Base-by-base conservation (phyloP, 1,284 basidiomycete species). In the Malassezia arunalokei region DNA sequence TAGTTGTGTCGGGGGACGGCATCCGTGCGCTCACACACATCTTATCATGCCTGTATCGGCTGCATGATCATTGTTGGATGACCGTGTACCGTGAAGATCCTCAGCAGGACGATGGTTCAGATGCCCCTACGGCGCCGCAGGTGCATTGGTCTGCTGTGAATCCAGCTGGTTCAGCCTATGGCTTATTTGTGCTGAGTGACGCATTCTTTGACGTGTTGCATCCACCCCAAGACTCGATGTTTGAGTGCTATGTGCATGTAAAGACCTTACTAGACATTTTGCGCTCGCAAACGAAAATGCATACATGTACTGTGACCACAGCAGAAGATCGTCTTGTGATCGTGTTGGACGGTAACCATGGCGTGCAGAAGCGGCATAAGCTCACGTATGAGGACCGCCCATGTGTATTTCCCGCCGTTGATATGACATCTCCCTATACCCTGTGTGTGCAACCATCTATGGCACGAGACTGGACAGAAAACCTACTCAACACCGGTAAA, bases 121-220 rank as follows among this genome's bases (percentile, higher is more conserved):
- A 40, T 15, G 35, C 44, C 24, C 8, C 44, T 14, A 5, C 11
- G 4, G 14, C 44, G 20, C 40, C 33, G 14, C 52, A 65, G 51
- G 54, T 69, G 3, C 60, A 65, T 8, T 52, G 68, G 5, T 60
- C 60, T 4, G 58, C 64, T 2, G 66, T 69, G 52, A 69, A 69
- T 32, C 40, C 62, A 2, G 56, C 65, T 40, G 58, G 62, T 28
- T 69, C 67, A 29, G 67, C 65, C 3, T 69, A 68, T 24, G 62
- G 59, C 53, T 50, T 62, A 39, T 66, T 69, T 29, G 49, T 53
- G 15, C 60, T 68, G 41, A 56, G 57, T 24, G 55, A 51, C 1
- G 49, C 56, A 32, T 69, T 66, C 43, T 68, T 68, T 49, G 57
- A 64, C 43, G 42, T 40, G 30, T 38, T 61, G 15, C 30, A 6